Conservation (phyloP, 106 monocot genomes). For the Platanthera guangdongensis region DNA sequence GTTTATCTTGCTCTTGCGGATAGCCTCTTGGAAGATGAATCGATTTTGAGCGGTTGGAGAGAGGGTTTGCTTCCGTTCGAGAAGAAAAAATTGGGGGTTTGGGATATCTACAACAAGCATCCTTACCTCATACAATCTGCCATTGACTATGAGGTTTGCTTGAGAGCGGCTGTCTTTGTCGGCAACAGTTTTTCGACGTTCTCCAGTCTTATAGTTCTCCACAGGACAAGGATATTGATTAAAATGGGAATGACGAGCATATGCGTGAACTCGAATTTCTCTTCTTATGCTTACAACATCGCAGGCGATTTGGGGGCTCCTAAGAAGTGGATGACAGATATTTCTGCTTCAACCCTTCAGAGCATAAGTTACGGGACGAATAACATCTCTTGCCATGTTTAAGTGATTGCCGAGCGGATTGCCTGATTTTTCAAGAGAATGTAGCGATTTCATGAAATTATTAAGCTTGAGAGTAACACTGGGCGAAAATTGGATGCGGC, state of each 20-base stretch:
- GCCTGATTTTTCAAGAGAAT: background rate
- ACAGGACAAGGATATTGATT: constrained; percentile 52
- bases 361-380: constrained; percentile 83
- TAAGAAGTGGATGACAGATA: constrained; percentile 77
- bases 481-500: background rate
- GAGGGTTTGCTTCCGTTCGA: constrained; percentile 69
- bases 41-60: constrained; percentile 66
- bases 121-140: constrained; percentile 86
- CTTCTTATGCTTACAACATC: constrained; percentile 87
- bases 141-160: constrained; percentile 86
- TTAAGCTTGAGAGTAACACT: background rate
- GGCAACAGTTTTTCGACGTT: constrained; percentile 98
- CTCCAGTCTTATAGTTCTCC: constrained; percentile 74
- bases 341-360: constrained; percentile 53
- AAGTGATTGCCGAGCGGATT: background rate
- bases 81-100: constrained; percentile 76
- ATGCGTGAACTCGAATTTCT: constrained; percentile 22
- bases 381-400: constrained; percentile 53
- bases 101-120: constrained; percentile 57
- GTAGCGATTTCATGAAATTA: background rate
- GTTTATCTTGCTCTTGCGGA: constrained; percentile 91
- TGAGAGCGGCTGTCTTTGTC: constrained; percentile 66
- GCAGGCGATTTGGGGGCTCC: constrained; percentile 41
- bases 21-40: constrained; percentile 66
- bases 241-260: constrained; percentile 27